A percentile compares a stretch with the other conserved stretches of the same genome.
Evolutionary conservation across 2,329 filamentous ascomycete genomes (phyloP).

Genomic region (Dactylellina sp.): DNA sequence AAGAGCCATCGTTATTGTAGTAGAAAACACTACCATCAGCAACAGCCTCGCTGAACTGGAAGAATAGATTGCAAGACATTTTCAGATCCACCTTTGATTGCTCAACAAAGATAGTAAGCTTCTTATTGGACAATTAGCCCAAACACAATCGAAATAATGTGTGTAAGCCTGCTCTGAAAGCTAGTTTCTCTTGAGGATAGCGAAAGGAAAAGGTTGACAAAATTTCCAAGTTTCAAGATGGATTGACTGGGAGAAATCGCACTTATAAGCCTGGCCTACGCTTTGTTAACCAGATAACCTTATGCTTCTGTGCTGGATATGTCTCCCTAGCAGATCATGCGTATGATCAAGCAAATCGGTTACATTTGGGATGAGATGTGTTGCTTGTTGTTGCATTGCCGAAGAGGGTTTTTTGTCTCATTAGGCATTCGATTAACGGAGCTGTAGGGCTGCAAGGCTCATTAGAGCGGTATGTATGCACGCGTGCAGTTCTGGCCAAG

Average conservation of each 20-base stretch:
- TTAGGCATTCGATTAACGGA: slow-evolving; percentile 6
- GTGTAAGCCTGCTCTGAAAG: slow-evolving; percentile 11
- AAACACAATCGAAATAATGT: slow-evolving; percentile 2
- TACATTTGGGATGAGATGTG: slow-evolving; percentile 10
- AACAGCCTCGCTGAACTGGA: slow-evolving; percentile 1
- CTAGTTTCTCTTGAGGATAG: neutral
- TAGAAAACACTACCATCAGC: slow-evolving; percentile 31
- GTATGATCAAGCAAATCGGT: slow-evolving; percentile 25
- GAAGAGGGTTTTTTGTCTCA: neutral
- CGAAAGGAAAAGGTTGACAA: slow-evolving; percentile 29
- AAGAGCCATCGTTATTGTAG: slow-evolving; percentile 17
- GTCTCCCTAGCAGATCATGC: slow-evolving; percentile 27
- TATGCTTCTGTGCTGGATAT: neutral
- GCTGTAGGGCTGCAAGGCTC: too few species aligned
- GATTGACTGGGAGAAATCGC: slow-evolving; percentile 2
- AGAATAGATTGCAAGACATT: slow-evolving; percentile 43
- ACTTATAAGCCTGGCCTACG: slow-evolving; percentile 19
- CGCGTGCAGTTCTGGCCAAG: neutral
- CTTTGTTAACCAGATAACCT: neutral
- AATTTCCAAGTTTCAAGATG: slow-evolving; percentile 14
- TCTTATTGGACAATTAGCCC: slow-evolving; percentile 18
- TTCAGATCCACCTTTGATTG: slow-evolving; percentile 2
- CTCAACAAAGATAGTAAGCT: neutral
- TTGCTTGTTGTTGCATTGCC: slow-evolving; percentile 40
- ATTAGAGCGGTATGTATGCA: too few species aligned